phyloP scores from a whole-genome alignment of 306 rosid genomes.

The Hippophae tibetana region DNA sequence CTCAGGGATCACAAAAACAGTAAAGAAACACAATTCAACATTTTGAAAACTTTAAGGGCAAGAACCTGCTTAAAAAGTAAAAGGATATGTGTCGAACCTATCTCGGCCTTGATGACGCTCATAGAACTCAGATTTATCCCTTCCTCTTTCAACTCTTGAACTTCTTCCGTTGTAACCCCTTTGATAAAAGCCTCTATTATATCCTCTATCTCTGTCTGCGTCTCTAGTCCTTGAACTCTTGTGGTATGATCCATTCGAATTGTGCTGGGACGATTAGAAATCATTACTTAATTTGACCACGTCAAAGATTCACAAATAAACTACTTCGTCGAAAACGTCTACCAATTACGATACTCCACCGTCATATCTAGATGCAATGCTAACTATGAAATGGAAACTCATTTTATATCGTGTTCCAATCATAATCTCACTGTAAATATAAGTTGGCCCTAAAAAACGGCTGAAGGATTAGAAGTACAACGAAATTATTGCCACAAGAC shows the following conservation, averaged over 20 bases:
- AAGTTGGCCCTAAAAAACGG: too few relatives aligned
- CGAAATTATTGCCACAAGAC: too few relatives aligned
- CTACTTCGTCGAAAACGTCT: too few relatives aligned
- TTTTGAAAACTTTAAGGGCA: not conserved
- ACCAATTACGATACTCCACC: too few relatives aligned
- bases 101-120: slow-evolving; percentile 29
- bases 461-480: too few relatives aligned
- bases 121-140: slow-evolving; percentile 27
- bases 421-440: too few relatives aligned
- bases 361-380: too few relatives aligned
- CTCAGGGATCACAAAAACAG: not conserved
- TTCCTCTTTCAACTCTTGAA: slow-evolving; percentile 34
- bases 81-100: slow-evolving; percentile 32
- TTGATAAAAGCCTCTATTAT: slow-evolving; percentile 17
- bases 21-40: not conserved
- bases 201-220: slow-evolving; percentile 30
- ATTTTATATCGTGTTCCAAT: too few relatives aligned
- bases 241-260: slow-evolving; percentile 37
- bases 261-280: slow-evolving; percentile 30
- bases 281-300: slow-evolving; percentile 12
- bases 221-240: slow-evolving; percentile 40
- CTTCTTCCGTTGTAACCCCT: slow-evolving; percentile 45
- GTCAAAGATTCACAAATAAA: too few relatives aligned
- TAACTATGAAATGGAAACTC: too few relatives aligned
- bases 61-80: not conserved